Conservation (phyloP, 192 early-diverging fungal species). For the Coemansia umbellata region DNA sequence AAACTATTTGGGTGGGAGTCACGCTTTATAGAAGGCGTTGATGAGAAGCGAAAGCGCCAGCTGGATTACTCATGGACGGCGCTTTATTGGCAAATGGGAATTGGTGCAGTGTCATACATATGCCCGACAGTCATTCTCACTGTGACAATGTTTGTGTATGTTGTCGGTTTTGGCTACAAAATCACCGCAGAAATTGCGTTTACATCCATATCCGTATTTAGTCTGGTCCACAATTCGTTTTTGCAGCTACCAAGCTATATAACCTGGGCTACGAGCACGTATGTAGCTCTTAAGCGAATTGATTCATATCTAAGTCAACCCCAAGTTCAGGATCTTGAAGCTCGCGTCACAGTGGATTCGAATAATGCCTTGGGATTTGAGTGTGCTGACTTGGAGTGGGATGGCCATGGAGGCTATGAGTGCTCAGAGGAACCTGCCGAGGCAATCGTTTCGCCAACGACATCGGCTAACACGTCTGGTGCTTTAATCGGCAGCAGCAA, state of each 20-base stretch:
- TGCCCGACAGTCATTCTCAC: conserved; percentile 62
- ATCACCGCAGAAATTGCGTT: conserved; percentile 64
- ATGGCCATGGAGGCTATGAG: background rate
- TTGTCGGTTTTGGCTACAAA: conserved; percentile 51
- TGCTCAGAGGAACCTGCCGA: background rate
- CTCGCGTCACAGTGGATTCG: conserved; percentile 13
- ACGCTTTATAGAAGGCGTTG: conserved; percentile 63
- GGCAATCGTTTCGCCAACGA: too few relatives aligned
- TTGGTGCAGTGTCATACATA: conserved; percentile 50
- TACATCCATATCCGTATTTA: conserved; percentile 66
- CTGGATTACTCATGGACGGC: conserved; percentile 51
- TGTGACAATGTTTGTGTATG: conserved; percentile 56
- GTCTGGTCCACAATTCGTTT: conserved; percentile 59
- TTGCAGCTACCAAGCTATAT: conserved; percentile 60
- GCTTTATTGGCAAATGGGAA: conserved; percentile 50
- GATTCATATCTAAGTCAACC: conserved; percentile 69
- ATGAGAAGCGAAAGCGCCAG: conserved; percentile 60
- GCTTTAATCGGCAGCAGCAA: background rate
- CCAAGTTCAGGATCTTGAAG: conserved; percentile 56
- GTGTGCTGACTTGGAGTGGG: conserved; percentile 34
- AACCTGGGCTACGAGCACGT: conserved; percentile 54
- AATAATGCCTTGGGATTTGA: conserved; percentile 21
- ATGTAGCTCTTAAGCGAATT: conserved; percentile 66
- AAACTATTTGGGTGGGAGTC: conserved; percentile 87
- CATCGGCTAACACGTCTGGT: background rate